Evolutionary conservation across 1,139 yeast species (phyloP).

Genomic region (Candida dubliniensis): DNA sequence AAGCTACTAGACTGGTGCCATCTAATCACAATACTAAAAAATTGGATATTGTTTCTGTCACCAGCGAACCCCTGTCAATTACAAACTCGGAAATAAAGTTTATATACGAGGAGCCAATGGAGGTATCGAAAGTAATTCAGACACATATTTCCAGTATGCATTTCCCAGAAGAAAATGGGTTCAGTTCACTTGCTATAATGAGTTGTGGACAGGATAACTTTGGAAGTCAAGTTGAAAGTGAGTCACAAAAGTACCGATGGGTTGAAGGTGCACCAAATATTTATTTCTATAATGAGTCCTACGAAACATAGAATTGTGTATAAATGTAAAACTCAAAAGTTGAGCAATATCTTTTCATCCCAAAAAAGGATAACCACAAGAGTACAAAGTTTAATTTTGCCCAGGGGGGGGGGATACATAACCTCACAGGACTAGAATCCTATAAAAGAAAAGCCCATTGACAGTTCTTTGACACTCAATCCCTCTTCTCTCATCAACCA

Average conservation of each 20-base stretch:
- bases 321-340: too few species aligned
- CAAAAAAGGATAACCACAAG: slow-evolving; percentile 3
- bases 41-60: not conserved
- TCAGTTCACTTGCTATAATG: slow-evolving; percentile 32
- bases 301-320: slow-evolving; percentile 15
- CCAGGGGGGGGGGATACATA: not conserved
- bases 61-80: slow-evolving; percentile 1
- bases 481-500: not conserved
- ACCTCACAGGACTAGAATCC: not conserved
- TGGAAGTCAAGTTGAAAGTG: slow-evolving; percentile 24
- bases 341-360: not conserved
- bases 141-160: slow-evolving; percentile 8
- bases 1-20: not conserved
- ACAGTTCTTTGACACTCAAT: not conserved
- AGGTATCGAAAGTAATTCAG: slow-evolving; percentile 6
- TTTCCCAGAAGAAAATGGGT: slow-evolving; percentile 14
- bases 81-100: slow-evolving; percentile 2
- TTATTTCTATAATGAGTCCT: slow-evolving; percentile 36
- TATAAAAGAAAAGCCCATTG: not conserved
- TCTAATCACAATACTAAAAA: too few species aligned
- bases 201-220: slow-evolving; percentile 39
- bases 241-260: slow-evolving; percentile 30
- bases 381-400: not conserved
- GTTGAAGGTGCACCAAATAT: slow-evolving; percentile 30
- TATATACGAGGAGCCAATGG: slow-evolving; percentile 4